Base-by-base conservation (phyloP, 139 green algal species). In the Tetradesmus lagerheimii region DNA sequence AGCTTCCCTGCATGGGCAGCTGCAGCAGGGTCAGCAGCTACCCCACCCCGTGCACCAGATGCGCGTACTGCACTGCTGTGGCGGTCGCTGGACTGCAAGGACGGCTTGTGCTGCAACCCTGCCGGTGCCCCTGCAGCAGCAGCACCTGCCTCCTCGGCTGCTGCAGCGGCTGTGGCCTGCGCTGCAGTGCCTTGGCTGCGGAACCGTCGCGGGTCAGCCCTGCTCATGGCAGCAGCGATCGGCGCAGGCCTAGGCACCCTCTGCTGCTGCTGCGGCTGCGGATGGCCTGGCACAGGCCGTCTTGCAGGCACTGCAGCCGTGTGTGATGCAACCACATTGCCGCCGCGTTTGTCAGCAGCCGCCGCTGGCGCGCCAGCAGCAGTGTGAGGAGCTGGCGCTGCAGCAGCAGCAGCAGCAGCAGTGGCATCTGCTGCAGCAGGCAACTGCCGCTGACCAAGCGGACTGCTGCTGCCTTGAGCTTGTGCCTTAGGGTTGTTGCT, bases 171-270 rank as follows among this genome's bases (percentile, higher is more conserved):
- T 23, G 5, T 76, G 5, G 80, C 80, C 34, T 75, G 47, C 23
- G n/a, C 31, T 76, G 80, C 47, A 34, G 38, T 86, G 45, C 41
- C 79, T 25, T 84, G 79, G 43, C 45, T n/a, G 27, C 47, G 80
- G 45, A 82, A 82, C 1, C 37, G 75, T 11, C 75, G 15, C 2
- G 35, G 27, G 25, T 82, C 74, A 43, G 64, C 64, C 11, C 62
- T 66, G 41, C 89, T 88, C 34, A 47, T 87, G 39, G 83, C 83
- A 66, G 83, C 83, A 88, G 83, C 62, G 15, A 87, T 77, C 6
- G 29, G 81, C 39, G 53, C 53, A 27, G 79, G 20, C 27, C 39
- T 23, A 3, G 80, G 80, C 43, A 86, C 50, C 53, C 14, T 39
- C 15, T 18, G 53, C 71, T 38, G 82, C 50, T 79, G 53, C 18